These are phyloP conservation scores for Mycothermus thermophilus DNA, from an alignment of 495 filamentous ascomycete species.

Conservation along the genomic window DNA sequence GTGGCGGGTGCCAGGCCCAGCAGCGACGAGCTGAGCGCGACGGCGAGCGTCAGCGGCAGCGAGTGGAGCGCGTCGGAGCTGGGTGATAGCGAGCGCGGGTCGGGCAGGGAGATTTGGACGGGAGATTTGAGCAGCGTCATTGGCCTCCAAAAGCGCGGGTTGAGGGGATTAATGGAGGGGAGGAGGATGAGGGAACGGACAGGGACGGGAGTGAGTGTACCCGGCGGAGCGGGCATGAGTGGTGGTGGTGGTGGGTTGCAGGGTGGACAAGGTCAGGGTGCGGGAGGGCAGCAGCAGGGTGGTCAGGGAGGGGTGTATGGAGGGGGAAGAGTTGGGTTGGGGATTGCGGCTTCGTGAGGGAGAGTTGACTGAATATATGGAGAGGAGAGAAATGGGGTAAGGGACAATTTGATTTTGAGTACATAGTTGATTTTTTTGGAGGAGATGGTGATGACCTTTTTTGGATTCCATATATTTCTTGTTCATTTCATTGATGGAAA, in stretches of 20 bases:
- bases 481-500: no score
- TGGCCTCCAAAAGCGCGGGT: slow-evolving; percentile 81
- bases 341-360: slow-evolving; percentile 13
- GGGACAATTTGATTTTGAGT: no score
- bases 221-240: not conserved
- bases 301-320: slow-evolving; percentile 2
- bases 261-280: slow-evolving; percentile 4
- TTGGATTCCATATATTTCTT: no score
- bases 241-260: slow-evolving; percentile 1
- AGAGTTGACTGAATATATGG: no score
- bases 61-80: slow-evolving; percentile 34
- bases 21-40: slow-evolving; percentile 37
- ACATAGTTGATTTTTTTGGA: no score
- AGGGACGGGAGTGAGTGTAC: slow-evolving; percentile 11
- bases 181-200: slow-evolving; percentile 63
- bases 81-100: slow-evolving; percentile 21
- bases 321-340: slow-evolving; percentile 11
- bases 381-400: no score
- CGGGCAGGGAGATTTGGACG: slow-evolving; percentile 61
- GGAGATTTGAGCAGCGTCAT: slow-evolving; percentile 88
- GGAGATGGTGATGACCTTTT: no score
- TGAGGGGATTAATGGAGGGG: slow-evolving; percentile 92
- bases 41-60: slow-evolving; percentile 32
- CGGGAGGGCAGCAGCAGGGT: not conserved
- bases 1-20: slow-evolving; percentile 21